A percentile compares a stretch with the other conserved stretches of the same genome.
Conservation (phyloP, 2,329 filamentous ascomycete genomes). For the Dendryphion nanum region DNA sequence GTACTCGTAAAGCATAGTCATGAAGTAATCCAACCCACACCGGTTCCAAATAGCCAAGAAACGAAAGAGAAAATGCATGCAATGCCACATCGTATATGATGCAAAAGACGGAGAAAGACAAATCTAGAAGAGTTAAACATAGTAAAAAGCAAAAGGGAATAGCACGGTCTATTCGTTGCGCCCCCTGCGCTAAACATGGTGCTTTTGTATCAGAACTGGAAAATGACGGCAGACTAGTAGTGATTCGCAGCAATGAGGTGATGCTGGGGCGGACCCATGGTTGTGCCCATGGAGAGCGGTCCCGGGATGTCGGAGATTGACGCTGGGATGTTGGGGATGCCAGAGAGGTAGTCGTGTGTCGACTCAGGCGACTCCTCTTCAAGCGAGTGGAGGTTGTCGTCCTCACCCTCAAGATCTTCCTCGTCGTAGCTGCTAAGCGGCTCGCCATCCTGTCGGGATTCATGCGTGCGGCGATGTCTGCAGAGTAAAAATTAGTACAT, state of each 20-base stretch:
- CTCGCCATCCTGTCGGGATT: conserved; percentile 63
- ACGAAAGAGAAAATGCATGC: conserved; percentile 20
- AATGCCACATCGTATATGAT: conserved; percentile 23
- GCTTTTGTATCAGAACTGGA: conserved; percentile 16
- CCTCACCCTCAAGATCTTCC: conserved; percentile 85
- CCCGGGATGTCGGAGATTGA: conserved; percentile 37
- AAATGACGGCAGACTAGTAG: conserved; percentile 31
- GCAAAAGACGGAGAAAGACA: conserved; percentile 16
- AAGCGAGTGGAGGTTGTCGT: conserved; percentile 77
- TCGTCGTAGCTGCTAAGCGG: conserved; percentile 69
- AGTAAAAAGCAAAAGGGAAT: conserved; percentile 21
- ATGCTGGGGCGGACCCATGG: conserved; percentile 44
- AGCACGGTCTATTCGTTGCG: conserved; percentile 21
- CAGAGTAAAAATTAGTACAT: conserved; percentile 29
- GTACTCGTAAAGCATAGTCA: not conserved
- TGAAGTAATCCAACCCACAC: not conserved
- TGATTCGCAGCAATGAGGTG: conserved; percentile 45
- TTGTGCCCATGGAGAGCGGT: conserved; percentile 35
- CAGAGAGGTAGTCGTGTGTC: conserved; percentile 54
- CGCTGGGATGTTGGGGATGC: conserved; percentile 22
- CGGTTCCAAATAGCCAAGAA: conserved; percentile 4
- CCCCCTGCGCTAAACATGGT: conserved; percentile 16
- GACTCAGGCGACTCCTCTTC: conserved; percentile 76
- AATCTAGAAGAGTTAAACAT: conserved; percentile 27
- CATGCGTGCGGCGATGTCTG: conserved; percentile 77